Evolutionary conservation across 148 eudicot genomes (phyloP).

Genomic region (Nyssa sinensis): DNA sequence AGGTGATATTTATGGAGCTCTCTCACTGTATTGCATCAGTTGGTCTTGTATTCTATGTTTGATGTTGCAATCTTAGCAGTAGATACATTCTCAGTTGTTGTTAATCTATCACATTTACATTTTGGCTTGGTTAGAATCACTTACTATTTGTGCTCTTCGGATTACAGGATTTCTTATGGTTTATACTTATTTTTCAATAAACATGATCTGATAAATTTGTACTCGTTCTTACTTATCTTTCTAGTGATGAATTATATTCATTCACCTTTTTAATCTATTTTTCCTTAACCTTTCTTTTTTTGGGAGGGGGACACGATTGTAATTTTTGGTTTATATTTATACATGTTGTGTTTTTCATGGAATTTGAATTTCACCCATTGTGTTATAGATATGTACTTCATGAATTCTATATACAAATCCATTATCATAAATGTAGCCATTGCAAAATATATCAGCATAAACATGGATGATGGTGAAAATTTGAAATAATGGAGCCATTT

Average conservation of each 20-base stretch:
- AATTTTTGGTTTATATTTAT: too few relatives aligned
- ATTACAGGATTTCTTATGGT: neutral
- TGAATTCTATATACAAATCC: neutral
- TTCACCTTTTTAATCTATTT: neutral
- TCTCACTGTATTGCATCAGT: neutral
- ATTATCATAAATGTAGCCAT: neutral
- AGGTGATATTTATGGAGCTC: neutral
- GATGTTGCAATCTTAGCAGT: neutral
- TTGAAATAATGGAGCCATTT: neutral
- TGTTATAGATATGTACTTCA: neutral
- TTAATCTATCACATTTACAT: too few relatives aligned
- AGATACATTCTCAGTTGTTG: neutral
- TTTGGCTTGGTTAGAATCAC: neutral
- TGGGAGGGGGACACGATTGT: neutral
- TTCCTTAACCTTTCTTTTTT: too few relatives aligned
- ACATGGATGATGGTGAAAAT: neutral
- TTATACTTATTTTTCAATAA: neutral
- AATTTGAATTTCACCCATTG: neutral
- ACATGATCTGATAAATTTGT: neutral
- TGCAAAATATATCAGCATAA: neutral
- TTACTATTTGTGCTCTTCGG: neutral
- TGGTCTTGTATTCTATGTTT: neutral
- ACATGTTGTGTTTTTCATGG: neutral
- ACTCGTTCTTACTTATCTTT: neutral
- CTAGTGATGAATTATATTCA: neutral